Base-by-base conservation (phyloP, 345 rosid genomes). In the Fremontodendron californicum region DNA sequence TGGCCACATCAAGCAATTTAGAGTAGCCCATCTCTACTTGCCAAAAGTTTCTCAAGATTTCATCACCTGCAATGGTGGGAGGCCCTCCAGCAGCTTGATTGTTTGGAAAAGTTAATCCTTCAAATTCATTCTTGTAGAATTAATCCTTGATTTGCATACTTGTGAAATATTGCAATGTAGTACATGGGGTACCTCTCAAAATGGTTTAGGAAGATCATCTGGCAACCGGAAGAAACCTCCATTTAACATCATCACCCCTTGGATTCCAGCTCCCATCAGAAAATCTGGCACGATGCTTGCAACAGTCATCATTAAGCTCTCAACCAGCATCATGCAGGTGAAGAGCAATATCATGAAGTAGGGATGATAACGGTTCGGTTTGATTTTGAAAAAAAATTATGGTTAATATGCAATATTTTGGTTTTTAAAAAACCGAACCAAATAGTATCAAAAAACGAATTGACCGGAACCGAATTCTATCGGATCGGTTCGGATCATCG, bases 261-360 rank as follows among this genome's bases (percentile, higher is more conserved):
- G 89, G 33, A 87, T 83, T 51, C 89, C 89, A 0, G 88, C 90
- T 0, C 93, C 88, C 91, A 87, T 87, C 19, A 89, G 80, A 75
- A 86, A 89, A 77, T 87, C 81, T 0, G 90, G 91, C 12, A 86
- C 89, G 0, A 85, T 48, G 64, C 91, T 86, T 3, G 91, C 91
- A 18, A 86, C 87, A 6, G 81, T 83, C 91, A 88, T 88, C 91
- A 88, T 88, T 21, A 88, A 46, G 84, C 91, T 85, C 76, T 88
- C 89, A 0, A 86, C 89, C 5, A 88, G 71, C 82, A 80, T 73
- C 87, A 81, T 84, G 74, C 81, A 74, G 0, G 58, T 81, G 18
- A 86, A 89, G 43, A 89, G 84, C 0, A 83, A 6, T 8, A 80
- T 18, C 0, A 79, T 75, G 9, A 89, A 87, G 82, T n/a, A n/a